Evolutionary conservation across 371 early-diverging fungal genomes (phyloP).

Genomic region (Mortierella sp.): DNA sequence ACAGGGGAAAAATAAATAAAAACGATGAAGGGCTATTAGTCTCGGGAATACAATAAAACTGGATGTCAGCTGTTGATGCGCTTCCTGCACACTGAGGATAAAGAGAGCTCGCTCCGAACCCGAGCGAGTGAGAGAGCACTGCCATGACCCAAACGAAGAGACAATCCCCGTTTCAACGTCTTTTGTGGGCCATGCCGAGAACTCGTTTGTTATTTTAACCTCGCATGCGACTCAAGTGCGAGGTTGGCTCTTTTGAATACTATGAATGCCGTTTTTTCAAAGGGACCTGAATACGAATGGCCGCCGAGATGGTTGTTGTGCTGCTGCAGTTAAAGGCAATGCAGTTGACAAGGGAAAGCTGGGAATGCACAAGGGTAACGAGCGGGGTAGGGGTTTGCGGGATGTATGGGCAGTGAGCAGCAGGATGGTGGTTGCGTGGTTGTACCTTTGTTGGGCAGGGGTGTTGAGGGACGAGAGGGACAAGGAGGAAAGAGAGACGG

Average conservation of each 20-base stretch:
- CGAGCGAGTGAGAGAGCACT: not conserved
- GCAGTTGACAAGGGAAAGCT: not conserved
- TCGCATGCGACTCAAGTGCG: not conserved
- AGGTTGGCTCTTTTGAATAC: not conserved
- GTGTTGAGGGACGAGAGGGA: not conserved
- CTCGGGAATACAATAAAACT: not conserved
- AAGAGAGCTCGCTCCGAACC: not conserved
- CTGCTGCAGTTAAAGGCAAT: not conserved
- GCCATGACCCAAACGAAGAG: not conserved
- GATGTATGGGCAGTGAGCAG: not conserved
- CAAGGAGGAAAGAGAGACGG: not conserved
- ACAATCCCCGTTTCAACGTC: not conserved
- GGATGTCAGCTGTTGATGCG: not conserved
- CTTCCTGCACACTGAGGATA: not conserved
- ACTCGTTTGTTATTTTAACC: not conserved
- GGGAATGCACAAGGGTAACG: not conserved
- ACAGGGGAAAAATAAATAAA: not conserved
- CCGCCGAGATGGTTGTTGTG: not conserved
- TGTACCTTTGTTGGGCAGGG: slow-evolving; percentile 11
- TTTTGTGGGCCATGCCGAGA: not conserved
- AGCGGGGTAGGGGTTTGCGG: not conserved
- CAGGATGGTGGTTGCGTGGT: slow-evolving; percentile 1
- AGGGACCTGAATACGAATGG: not conserved
- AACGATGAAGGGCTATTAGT: not conserved
- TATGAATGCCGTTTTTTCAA: not conserved